Base-by-base conservation (phyloP, 495 filamentous ascomycete genomes). In the Amphirosellinia nigrospora region DNA sequence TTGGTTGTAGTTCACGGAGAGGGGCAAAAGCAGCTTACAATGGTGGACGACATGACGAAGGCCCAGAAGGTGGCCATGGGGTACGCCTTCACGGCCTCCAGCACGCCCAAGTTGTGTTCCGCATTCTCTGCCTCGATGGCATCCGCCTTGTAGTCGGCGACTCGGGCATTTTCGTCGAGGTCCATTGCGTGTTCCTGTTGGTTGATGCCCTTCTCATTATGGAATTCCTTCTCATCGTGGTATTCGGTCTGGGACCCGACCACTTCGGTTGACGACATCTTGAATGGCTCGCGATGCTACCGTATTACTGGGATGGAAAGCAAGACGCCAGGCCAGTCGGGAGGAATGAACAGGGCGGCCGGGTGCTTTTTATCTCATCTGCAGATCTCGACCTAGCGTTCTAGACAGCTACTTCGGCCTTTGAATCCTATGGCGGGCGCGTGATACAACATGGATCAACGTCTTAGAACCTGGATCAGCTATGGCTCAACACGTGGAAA, bases 21-120 rank as follows among this genome's bases (percentile, higher is more conserved):
- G 16, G 4, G 38, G 38, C 56, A 46, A 59, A 41, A 56, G 21
- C 34, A 75, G 64, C 83, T 82, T 79, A 85, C 83, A 82, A 86
- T 86, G 68, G 83, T 86, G 69, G 30, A 81, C 41, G 82, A 86
- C 79, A 86, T 84, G 74, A 86, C 72, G 66, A 86, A 85, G 56
- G 84, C 84, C 84, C 84, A 86, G 63, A 78, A 83, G 53, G 73
- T 77, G 64, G 84, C 84, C 75, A 79, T 78, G 59, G 83, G 83
- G 74, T 86, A 85, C 59, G 79, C 78, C 70, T 74, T 76, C 64
- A 85, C 80, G 73, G 83, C 82, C 75, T 86, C 56, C n/a, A 82
- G 70, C 70, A 85, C 83, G 62, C 77, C 80, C 83, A 85, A 84
- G 39, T 77, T 75, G 76, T 83, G 83, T 71, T 85, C 83, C 19